These are phyloP conservation scores for Pichia sp. DNA, from an alignment of 1,139 yeast species.

Conservation along the genomic window DNA sequence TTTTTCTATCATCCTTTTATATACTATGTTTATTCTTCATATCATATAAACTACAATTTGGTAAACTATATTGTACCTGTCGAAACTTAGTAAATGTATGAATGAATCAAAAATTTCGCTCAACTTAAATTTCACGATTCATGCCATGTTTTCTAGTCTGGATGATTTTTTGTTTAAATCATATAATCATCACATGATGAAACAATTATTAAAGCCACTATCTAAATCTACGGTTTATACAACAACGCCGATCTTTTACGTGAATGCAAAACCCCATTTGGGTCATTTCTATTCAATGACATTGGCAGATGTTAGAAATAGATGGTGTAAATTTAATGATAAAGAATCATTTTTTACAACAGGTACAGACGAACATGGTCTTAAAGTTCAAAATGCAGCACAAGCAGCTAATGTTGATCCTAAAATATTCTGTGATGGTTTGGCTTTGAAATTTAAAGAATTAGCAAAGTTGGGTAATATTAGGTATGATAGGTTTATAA, in stretches of 20 bases:
- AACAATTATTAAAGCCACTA: conserved; percentile 8
- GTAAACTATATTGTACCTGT: too few relatives aligned
- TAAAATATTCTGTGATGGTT: conserved; percentile 62
- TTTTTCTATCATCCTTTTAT: background rate
- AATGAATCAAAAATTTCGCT: too few relatives aligned
- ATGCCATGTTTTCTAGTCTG: background rate
- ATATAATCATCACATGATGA: background rate
- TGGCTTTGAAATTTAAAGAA: conserved; percentile 55
- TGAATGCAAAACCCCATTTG: conserved; percentile 90
- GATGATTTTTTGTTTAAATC: background rate
- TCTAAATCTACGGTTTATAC: conserved; percentile 38
- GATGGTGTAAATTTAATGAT: conserved; percentile 58
- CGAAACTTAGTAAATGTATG: too few relatives aligned
- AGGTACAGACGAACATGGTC: conserved; percentile 97
- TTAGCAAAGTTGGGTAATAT: conserved; percentile 56
- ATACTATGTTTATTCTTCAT: background rate
- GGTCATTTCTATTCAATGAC: conserved; percentile 92
- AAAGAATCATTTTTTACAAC: conserved; percentile 60
- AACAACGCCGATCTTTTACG: conserved; percentile 94
- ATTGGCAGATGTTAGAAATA: conserved; percentile 65
- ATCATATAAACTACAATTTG: background rate
- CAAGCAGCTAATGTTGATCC: conserved; percentile 52
- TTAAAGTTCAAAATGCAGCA: conserved; percentile 77
- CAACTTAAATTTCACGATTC: background rate
- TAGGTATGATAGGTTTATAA: conserved; percentile 65